Base-by-base conservation (phyloP, 2,329 filamentous ascomycete species). In the Podosphaera fusca region DNA sequence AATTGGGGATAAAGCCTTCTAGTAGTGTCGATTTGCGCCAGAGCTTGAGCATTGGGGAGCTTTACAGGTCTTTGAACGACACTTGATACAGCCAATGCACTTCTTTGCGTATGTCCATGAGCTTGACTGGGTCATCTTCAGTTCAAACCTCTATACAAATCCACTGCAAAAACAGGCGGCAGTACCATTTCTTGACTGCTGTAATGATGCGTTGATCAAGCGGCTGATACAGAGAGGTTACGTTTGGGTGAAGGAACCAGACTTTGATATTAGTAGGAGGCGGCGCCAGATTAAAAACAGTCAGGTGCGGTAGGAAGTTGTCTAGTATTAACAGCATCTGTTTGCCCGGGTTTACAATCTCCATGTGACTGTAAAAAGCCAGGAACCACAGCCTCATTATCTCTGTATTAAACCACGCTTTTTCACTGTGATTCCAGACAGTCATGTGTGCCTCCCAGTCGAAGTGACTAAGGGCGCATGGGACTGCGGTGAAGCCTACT, bases 321-420 rank as follows among this genome's bases (percentile, higher is more conserved):
- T 56, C 55, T 21, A 56, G 34, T 33, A 7, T 49, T 33, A 56
- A 34, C 8, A 56, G 31, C 29, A 56, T n/a, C 4, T 56, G 12
- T 56, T 42, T 29, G 4, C 10, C 10, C 35, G 35, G 35, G 5
- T 38, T 38, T 6, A 10, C 21, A 1, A 14, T 34, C 3, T 42
- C 42, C 34, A 56, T 50, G 21, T 50, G 33, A 7, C 4, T 7
- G 36, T 56, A 56, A n/a, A 56, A 56, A 8, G 21, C 2, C n/a
- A 34, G 31, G 50, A 56, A 42, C 55, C 42, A 56, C 36, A 49
- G 40, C 6, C 4, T 29, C 33, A 56, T 56, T 21, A 56, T 56
- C 36, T 29, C 33, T 56, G 42, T 56, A 34, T 49, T 56, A 3
- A 56, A 47, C 55, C 42, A 56, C 29, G 55, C 55, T 29, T 56